Base-by-base conservation (phyloP, 1,139 yeast species). In the Zhuliangozyma blackwelliae region DNA sequence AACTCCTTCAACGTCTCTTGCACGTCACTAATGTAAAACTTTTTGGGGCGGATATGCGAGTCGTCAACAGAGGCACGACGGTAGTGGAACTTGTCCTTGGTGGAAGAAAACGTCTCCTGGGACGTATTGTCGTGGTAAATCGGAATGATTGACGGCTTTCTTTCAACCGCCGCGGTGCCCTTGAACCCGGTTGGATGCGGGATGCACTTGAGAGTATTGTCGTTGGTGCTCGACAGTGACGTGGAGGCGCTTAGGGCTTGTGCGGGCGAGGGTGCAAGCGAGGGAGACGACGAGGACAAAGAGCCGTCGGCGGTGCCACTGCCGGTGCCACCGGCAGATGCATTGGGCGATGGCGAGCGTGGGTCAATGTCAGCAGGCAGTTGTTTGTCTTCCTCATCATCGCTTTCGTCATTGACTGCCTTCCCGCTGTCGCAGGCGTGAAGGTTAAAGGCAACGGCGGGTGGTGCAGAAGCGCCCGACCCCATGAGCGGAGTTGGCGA, bases 11-110 rank as follows among this genome's bases (percentile, higher is more conserved):
- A 66, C 1, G 97, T 87, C 25, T 72, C 59, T 49, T 87, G 86
- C 26, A 90, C 85, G 55, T 89, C 86, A 44, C 75, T 70, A 40
- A 90, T 84, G 52, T 80, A 77, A 54, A 85, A 87, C 51, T 79
- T 72, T 47, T 80, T 71, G 7, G 72, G 69, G 32, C 54, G 54
- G 27, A 54, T 39, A 27, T 47, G 40, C 2, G 78, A 63, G 40
- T 79, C 87, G 54, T 85, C 95, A 40, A 78, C 75, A 0, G 90
- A 82, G 2, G 80, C 82, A 47, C 95, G 65, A 55, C 92, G 50
- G 33, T 49, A 43, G 33, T 52, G 55, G 26, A 50, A 40, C 21
- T 43, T 50, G 27, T 32, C 37, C 27, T 32, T 33, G 22, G 33
- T 34, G 10, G 28, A 11, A 26, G 23, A 12, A 7, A 34, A 28